phyloP scores from a whole-genome alignment of 768 basidiomycete species.

The Tephrocybe rancida region DNA sequence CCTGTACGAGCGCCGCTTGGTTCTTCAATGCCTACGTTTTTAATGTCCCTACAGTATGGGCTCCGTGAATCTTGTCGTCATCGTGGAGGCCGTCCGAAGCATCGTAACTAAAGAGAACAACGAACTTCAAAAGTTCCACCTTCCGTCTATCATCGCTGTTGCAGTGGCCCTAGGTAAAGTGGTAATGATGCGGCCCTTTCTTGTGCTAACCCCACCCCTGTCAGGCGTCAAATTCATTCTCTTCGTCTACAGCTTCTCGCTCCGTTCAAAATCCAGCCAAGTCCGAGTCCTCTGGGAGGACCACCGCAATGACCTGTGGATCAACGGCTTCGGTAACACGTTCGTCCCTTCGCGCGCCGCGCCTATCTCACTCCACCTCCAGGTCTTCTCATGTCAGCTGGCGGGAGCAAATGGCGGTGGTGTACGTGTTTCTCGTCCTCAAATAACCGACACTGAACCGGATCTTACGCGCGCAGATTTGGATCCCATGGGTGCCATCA shows the following conservation, averaged over 20 bases:
- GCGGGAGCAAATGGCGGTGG: constrained; percentile 80
- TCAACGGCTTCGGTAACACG: constrained; percentile 71
- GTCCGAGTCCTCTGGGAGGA: constrained; percentile 97
- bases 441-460: neutral
- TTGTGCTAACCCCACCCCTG: constrained; percentile 1
- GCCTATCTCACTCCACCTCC: constrained; percentile 10
- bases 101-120: constrained; percentile 58
- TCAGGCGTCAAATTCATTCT: constrained; percentile 82
- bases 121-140: constrained; percentile 65
- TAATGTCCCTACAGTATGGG: constrained; percentile 64
- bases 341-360: neutral
- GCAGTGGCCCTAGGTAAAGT: constrained; percentile 72
- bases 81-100: constrained; percentile 84
- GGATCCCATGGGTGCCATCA: constrained; percentile 77
- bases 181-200: constrained; percentile 13
- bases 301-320: constrained; percentile 90
- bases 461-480: constrained; percentile 47
- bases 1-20: constrained; percentile 32
- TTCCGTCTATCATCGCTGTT: constrained; percentile 85
- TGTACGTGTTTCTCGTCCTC: constrained; percentile 52
- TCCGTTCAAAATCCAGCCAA: constrained; percentile 84
- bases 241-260: constrained; percentile 84
- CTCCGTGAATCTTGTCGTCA: constrained; percentile 87
- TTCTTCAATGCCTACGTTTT: neutral
- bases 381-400: constrained; percentile 85